Conservation (phyloP, 1,284 basidiomycete species). For the Coniophora puteana region DNA sequence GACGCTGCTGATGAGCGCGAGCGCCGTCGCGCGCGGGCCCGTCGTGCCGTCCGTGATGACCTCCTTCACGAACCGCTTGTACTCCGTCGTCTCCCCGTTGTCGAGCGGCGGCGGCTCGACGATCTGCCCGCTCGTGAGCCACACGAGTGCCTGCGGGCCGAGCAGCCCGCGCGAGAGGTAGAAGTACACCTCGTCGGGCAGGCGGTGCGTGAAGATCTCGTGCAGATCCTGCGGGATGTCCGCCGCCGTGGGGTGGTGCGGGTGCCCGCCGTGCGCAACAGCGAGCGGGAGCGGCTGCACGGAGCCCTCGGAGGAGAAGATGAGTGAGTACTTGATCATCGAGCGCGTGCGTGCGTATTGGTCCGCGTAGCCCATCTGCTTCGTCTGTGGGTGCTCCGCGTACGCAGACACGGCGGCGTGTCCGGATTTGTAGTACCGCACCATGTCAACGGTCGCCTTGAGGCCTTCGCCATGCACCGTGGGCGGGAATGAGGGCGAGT, state of each 20-base stretch:
- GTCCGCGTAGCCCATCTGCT: constrained; percentile 76
- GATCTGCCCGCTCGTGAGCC: constrained; percentile 85
- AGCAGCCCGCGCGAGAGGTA: constrained; percentile 93
- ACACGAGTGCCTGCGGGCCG: constrained; percentile 84
- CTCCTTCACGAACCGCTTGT: constrained; percentile 92
- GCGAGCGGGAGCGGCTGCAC: constrained; percentile 89
- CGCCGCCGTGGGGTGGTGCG: constrained; percentile 71
- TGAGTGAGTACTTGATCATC: constrained; percentile 91
- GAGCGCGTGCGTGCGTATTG: constrained; percentile 87
- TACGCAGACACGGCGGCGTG: constrained; percentile 77
- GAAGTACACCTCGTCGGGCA: constrained; percentile 97
- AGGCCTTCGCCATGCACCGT: constrained; percentile 76
- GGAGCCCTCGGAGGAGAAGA: constrained; percentile 87
- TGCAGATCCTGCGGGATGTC: constrained; percentile 92
- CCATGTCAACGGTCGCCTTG: constrained; percentile 84
- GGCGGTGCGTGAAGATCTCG: constrained; percentile 91
- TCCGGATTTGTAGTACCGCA: constrained; percentile 87
- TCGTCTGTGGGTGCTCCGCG: constrained; percentile 75
- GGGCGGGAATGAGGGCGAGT: constrained; percentile 85
- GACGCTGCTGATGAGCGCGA: constrained; percentile 81
- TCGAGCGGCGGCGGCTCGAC: constrained; percentile 90
- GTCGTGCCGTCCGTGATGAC: constrained; percentile 91
- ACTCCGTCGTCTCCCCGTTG: constrained; percentile 94
- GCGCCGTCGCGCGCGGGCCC: constrained; percentile 86
- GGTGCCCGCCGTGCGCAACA: constrained; percentile 53